phyloP scores from a whole-genome alignment of 441 rosid genomes.

The Populus trichocarpa region DNA sequence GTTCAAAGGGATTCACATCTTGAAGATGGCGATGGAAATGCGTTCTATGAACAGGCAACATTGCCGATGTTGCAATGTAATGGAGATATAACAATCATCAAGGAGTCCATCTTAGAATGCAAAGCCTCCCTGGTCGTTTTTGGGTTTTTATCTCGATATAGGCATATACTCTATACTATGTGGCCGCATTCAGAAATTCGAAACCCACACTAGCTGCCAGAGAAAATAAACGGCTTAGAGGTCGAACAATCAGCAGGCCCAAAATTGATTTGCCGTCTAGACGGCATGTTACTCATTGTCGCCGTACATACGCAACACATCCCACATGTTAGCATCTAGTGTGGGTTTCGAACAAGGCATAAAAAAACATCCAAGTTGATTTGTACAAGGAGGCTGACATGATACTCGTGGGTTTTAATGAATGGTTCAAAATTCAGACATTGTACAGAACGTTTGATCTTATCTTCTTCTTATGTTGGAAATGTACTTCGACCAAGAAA shows the following conservation, averaged over 20 bases:
- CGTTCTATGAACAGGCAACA: neutral
- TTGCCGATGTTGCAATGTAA: neutral
- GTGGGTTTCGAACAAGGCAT: neutral
- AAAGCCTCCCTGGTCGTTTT: neutral
- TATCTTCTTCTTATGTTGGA: neutral
- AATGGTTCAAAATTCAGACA: neutral
- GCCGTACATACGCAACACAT: neutral
- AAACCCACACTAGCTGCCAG: neutral
- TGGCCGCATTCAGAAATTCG: neutral
- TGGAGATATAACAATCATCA: neutral
- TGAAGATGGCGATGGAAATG: neutral
- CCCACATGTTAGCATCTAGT: too few species aligned
- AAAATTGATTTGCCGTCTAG: too few species aligned
- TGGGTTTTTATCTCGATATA: neutral
- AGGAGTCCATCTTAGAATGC: neutral
- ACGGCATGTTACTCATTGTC: neutral
- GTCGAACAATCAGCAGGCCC: neutral
- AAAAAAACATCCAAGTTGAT: neutral
- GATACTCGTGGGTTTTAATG: neutral
- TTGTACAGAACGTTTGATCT: neutral
- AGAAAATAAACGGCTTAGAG: neutral
- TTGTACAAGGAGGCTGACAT: neutral
- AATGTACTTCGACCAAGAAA: neutral
- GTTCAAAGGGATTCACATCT: neutral
- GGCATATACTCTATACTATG: neutral